These are phyloP conservation scores for Oldenlandia corymbosa DNA, from an alignment of 257 asterid species.

Conservation along the genomic window DNA sequence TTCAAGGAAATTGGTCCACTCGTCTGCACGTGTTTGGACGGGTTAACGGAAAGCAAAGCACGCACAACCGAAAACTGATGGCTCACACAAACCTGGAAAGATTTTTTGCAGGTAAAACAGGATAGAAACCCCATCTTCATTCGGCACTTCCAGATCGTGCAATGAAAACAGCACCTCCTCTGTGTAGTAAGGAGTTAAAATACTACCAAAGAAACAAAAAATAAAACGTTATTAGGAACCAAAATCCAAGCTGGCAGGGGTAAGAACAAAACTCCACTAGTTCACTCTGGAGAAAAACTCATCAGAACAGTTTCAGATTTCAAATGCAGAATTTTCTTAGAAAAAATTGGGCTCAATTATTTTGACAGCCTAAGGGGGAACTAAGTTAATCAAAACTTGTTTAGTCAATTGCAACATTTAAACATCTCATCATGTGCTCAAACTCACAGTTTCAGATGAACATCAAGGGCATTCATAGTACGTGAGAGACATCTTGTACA, in stretches of 20 bases:
- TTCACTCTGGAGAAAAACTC: not conserved
- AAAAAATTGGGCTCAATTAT: not conserved
- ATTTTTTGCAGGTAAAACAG: conserved; percentile 92
- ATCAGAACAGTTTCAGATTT: not conserved
- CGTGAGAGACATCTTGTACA: no score
- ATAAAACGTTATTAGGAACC: not conserved
- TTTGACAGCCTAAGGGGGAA: not conserved
- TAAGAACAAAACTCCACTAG: not conserved
- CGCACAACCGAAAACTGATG: conserved; percentile 11
- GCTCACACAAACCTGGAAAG: conserved; percentile 72
- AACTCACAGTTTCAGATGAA: no score
- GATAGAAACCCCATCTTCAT: conserved; percentile 98
- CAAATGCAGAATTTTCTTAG: not conserved
- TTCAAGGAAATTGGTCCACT: conserved; percentile 97
- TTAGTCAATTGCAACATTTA: not conserved
- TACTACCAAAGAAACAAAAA: conserved; percentile 38
- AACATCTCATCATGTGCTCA: not conserved
- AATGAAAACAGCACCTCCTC: conserved; percentile 96
- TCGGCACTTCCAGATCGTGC: conserved; percentile 76
- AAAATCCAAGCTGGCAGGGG: not conserved
- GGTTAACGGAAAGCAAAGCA: conserved; percentile 15
- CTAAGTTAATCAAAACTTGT: not conserved
- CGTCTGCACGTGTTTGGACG: conserved; percentile 47
- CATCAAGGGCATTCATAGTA: no score
- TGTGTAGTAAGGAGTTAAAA: conserved; percentile 88